Base-by-base conservation (phyloP, 192 early-diverging fungal species). In the Geranomyces michiganensis region DNA sequence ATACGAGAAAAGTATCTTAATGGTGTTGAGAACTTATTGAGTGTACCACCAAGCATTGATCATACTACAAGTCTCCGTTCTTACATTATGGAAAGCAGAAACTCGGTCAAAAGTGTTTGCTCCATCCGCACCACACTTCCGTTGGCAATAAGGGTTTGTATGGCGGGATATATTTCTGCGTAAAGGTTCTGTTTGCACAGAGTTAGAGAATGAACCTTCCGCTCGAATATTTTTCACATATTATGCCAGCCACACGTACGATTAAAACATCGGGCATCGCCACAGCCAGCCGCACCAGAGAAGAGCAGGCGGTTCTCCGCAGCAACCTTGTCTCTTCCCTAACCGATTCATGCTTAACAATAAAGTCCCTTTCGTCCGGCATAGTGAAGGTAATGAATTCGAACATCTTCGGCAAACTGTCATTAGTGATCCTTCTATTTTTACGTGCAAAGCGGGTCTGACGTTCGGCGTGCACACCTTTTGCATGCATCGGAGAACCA, bases 181-280 rank as follows among this genome's bases (percentile, higher is more conserved):
- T 67, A 72, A 17, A 66, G n/a, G 32, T 46, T 14, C 51, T 53
- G 15, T 8, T 15, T n/a, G 7, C n/a, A 10, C 36, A 7, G 36
- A 41, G 36, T 41, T 41, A 41, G 36, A 7, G 5, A 10, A 3
- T 41, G 36, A 41, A 7, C 13, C 17, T 32, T 47, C n/a, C 21
- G 17, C 21, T 10, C 9, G 14, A 60, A 29, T 26, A 14, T 14
- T n/a, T 13, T n/a, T 22, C 51, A 12, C 1, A 60, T 26, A 64
- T 15, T 19, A 30, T 22, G 21, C 9, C 17, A 43, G 19, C 21
- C 15, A 22, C 9, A 31, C 47, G 32, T 45, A 76, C 76, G 14
- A 79, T 78, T 43, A 83, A 70, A n/a, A 61, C 33, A 49, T 84
- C 75, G 12, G 82, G 77, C 65, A 84, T 76, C 41, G 73, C 59